These are phyloP conservation scores for Leishmania gerbilli DNA, from an alignment of 208 protist genomes.

Conservation along the genomic window DNA sequence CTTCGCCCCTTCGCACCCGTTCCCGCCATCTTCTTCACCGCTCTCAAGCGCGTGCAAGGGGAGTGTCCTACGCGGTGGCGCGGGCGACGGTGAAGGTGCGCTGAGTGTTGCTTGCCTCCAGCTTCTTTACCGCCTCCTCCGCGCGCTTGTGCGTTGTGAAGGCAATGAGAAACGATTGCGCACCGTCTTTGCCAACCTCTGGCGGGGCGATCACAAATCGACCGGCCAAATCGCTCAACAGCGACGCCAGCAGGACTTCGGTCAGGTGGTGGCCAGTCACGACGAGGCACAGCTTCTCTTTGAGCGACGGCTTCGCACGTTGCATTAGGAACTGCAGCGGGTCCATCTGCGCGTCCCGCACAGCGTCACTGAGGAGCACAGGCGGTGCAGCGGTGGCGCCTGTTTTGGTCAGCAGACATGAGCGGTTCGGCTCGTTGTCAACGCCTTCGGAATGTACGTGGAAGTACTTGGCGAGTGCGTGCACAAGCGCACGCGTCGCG, in stretches of 20 bases:
- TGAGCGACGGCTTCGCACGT: conserved; percentile 22
- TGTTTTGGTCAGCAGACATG: conserved; percentile 55
- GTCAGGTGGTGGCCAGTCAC: conserved; percentile 41
- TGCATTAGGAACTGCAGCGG: conserved; percentile 32
- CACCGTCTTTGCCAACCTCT: conserved; percentile 29
- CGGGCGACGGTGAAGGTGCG: conserved; percentile 19
- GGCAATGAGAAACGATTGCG: conserved; percentile 23
- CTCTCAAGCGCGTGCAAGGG: neutral
- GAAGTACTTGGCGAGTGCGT: conserved; percentile 66
- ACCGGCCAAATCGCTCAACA: conserved; percentile 46
- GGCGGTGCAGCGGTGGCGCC: conserved; percentile 37
- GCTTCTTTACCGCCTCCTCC: conserved; percentile 28
- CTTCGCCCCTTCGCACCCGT: neutral
- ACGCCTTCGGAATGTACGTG: conserved; percentile 52
- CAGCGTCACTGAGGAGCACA: conserved; percentile 37
- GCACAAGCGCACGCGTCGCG: conserved; percentile 55
- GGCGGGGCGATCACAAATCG: conserved; percentile 51
- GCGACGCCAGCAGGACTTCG: conserved; percentile 29
- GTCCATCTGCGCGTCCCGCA: conserved; percentile 29
- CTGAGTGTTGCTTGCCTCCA: conserved; percentile 25
- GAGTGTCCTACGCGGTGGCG: conserved; percentile 5
- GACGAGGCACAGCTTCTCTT: conserved; percentile 38
- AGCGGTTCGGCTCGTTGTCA: conserved; percentile 56
- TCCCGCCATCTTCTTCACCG: neutral
- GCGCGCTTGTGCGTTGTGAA: conserved; percentile 34